Conservation (phyloP, 768 basidiomycete species). For the Termitomyces sp. region DNA sequence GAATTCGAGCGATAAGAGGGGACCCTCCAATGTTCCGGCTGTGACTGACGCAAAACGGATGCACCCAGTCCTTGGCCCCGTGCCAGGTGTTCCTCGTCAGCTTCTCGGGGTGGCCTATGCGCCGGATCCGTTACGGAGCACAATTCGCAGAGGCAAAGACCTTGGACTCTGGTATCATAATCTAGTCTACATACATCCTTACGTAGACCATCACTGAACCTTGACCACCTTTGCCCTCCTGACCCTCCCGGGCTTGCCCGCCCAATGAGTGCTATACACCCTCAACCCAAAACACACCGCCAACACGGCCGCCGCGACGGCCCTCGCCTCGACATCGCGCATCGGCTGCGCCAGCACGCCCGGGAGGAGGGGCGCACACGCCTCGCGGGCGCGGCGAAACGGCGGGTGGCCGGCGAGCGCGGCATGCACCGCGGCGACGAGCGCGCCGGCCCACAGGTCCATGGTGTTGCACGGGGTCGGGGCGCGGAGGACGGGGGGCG, state of each 20-base stretch:
- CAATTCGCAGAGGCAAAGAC: too few relatives aligned
- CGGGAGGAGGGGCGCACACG: background rate
- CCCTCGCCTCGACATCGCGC: slow-evolving; percentile 22
- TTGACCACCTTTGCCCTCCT: background rate
- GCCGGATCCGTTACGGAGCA: too few relatives aligned
- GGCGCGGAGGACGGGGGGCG: slow-evolving; percentile 37
- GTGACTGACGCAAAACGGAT: too few relatives aligned
- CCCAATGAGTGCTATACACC: slow-evolving; percentile 23
- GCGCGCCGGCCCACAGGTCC: slow-evolving; percentile 47
- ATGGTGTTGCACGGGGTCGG: slow-evolving; percentile 35
- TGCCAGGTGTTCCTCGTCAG: too few relatives aligned
- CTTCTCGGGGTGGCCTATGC: too few relatives aligned
- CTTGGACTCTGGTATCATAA: too few relatives aligned
- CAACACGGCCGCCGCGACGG: slow-evolving; percentile 25
- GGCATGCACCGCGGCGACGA: slow-evolving; percentile 25
- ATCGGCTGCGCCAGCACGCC: background rate
- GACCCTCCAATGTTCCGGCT: too few relatives aligned
- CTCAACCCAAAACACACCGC: slow-evolving; percentile 28
- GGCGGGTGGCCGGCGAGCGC: slow-evolving; percentile 4
- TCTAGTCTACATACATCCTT: too few relatives aligned
- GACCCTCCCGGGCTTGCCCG: background rate
- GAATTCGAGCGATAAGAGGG: too few relatives aligned
- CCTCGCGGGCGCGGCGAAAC: slow-evolving; percentile 1
- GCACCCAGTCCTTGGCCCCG: too few relatives aligned
- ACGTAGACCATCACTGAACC: background rate